Evolutionary conservation across 2,329 filamentous ascomycete genomes (phyloP).

Genomic region (Talaromyces sp.): DNA sequence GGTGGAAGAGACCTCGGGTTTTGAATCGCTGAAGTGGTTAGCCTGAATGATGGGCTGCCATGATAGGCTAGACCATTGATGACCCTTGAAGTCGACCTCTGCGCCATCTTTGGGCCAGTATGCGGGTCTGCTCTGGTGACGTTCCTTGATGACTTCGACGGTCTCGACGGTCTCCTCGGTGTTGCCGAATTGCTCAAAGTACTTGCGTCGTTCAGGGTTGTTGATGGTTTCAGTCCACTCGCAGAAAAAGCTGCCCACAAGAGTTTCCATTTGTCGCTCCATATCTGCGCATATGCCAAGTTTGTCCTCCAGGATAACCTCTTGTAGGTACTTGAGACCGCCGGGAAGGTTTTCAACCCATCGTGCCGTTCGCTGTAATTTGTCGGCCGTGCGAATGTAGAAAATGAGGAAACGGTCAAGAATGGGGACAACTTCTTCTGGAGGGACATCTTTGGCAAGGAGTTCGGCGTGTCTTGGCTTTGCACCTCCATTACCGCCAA

Average conservation of each 20-base stretch:
- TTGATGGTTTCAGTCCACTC: slow-evolving; percentile 85
- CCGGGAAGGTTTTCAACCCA: slow-evolving; percentile 84
- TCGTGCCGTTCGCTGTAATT: slow-evolving; percentile 79
- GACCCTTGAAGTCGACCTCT: slow-evolving; percentile 68
- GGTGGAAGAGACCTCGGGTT: slow-evolving; percentile 57
- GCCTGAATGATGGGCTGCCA: slow-evolving; percentile 80
- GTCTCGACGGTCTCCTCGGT: slow-evolving; percentile 66
- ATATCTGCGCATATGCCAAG: slow-evolving; percentile 80
- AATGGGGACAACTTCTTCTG: slow-evolving; percentile 76
- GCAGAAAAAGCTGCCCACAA: slow-evolving; percentile 81
- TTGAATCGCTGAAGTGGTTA: slow-evolving; percentile 57
- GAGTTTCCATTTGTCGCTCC: slow-evolving; percentile 81
- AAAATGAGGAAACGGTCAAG: slow-evolving; percentile 88
- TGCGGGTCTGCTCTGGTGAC: slow-evolving; percentile 69
- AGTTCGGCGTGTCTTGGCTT: slow-evolving; percentile 79
- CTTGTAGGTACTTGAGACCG: slow-evolving; percentile 75
- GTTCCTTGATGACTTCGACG: slow-evolving; percentile 68
- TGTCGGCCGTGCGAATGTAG: slow-evolving; percentile 90
- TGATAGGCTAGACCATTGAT: slow-evolving; percentile 60
- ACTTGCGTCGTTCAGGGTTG: slow-evolving; percentile 62
- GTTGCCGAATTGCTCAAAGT: slow-evolving; percentile 83
- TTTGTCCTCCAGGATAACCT: slow-evolving; percentile 80
- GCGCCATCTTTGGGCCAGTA: slow-evolving; percentile 71
- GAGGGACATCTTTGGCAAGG: slow-evolving; percentile 79
- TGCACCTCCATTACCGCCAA: slow-evolving; percentile 83